A percentile compares a stretch with the other conserved stretches of the same genome.
phyloP scores from a whole-genome alignment of 345 rosid genomes.

The Rhodamnia rubescens region DNA sequence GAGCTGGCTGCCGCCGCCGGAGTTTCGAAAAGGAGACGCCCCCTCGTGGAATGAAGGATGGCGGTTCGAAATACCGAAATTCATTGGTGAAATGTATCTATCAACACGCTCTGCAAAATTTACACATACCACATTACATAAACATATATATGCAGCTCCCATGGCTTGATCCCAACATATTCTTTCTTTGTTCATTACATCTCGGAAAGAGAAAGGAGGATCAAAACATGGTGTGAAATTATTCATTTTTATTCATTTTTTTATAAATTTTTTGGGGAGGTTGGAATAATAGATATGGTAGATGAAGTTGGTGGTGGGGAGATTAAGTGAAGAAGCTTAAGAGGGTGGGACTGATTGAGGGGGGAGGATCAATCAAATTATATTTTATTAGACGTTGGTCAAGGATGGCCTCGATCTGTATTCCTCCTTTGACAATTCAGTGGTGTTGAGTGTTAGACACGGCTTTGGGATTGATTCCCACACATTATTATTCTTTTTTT shows the following conservation, averaged over 20 bases:
- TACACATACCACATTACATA: not conserved
- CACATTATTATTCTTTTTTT: not conserved
- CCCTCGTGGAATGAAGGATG: not conserved
- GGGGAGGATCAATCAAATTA: not conserved
- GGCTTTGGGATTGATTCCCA: conserved; percentile 1
- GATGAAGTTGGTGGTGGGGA: not conserved
- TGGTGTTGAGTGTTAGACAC: conserved; percentile 2
- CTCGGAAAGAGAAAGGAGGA: not conserved
- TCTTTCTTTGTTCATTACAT: not conserved
- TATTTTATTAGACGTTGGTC: not conserved
- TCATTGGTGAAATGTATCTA: not conserved
- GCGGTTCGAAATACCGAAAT: not conserved
- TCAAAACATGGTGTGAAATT: not conserved
- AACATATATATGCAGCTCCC: no score
- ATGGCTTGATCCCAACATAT: no score
- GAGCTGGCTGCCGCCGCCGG: not conserved
- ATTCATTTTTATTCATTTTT: not conserved
- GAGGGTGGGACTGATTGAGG: not conserved
- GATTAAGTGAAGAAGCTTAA: not conserved
- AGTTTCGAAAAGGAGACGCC: not conserved
- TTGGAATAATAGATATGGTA: not conserved
- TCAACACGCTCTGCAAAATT: not conserved
- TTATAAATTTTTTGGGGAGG: not conserved
- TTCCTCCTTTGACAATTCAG: not conserved
- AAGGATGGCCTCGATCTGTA: conserved; percentile 1